Evolutionary conservation across 2,329 filamentous ascomycete genomes (phyloP).

Genomic region (Scolecobasidium constrictum): DNA sequence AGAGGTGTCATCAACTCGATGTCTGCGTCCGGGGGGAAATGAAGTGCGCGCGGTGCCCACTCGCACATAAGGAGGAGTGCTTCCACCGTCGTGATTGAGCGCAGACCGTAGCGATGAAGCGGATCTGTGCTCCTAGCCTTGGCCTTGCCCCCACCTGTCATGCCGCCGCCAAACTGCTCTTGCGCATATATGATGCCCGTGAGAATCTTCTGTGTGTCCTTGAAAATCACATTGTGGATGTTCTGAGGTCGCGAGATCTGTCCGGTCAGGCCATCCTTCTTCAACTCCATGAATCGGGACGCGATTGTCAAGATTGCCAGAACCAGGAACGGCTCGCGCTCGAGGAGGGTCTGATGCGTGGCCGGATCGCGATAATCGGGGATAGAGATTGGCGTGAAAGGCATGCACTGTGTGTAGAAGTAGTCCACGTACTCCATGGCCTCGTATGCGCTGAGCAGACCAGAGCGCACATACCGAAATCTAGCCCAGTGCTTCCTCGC

Average conservation of each 20-base stretch:
- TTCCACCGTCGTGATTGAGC: constrained; percentile 88
- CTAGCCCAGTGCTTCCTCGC: constrained; percentile 59
- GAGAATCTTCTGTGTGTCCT: constrained; percentile 87
- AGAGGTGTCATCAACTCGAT: constrained; percentile 56
- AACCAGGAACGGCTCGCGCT: constrained; percentile 84
- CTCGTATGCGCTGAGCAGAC: constrained; percentile 91
- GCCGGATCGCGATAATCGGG: constrained; percentile 79
- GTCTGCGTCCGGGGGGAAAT: constrained; percentile 70
- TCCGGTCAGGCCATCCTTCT: constrained; percentile 39
- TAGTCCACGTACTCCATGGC: constrained; percentile 92
- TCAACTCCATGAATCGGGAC: constrained; percentile 72
- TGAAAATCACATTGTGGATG: constrained; percentile 94
- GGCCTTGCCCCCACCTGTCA: constrained; percentile 60
- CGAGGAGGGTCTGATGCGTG: constrained; percentile 68
- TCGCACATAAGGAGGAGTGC: constrained; percentile 89
- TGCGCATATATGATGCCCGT: constrained; percentile 92
- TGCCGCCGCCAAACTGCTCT: constrained; percentile 85
- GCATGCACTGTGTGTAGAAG: constrained; percentile 85
- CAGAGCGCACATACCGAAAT: constrained; percentile 89
- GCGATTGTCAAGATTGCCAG: constrained; percentile 87
- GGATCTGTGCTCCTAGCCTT: constrained; percentile 57
- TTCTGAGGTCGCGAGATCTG: constrained; percentile 75
- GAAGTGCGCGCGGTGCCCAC: constrained; percentile 89
- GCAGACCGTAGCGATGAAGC: constrained; percentile 53
- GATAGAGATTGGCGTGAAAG: constrained; percentile 85